Percentiles rank a stretch among this genome's conserved stretches.
Conservation (phyloP, 2,329 filamentous ascomycete species). For the Ramularia endophylla region DNA sequence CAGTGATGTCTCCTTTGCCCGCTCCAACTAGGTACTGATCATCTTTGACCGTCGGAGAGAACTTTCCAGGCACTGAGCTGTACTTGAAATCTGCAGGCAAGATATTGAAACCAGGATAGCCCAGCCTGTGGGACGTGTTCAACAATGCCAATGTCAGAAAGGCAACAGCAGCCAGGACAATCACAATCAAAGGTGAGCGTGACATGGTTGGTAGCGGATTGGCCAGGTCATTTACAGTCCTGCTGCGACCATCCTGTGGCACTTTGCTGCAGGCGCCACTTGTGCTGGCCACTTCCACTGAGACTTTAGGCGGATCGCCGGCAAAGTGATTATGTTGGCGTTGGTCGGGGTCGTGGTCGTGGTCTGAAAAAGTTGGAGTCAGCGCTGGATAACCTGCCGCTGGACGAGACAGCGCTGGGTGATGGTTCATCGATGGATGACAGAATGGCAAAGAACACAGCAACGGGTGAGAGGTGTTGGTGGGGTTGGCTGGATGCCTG, state of each 20-base stretch:
- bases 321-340: too few species aligned
- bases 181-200: slow-evolving; percentile 14
- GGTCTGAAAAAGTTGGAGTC: too few species aligned
- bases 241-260: too few species aligned
- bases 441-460: too few species aligned
- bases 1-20: slow-evolving; percentile 67
- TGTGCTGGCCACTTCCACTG: slow-evolving; percentile 40
- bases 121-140: slow-evolving; percentile 15
- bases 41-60: slow-evolving; percentile 5
- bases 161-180: slow-evolving; percentile 12
- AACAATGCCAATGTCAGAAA: slow-evolving; percentile 14
- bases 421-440: too few species aligned
- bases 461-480: too few species aligned
- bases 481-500: too few species aligned
- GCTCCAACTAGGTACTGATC: slow-evolving; percentile 57
- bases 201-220: slow-evolving; percentile 10
- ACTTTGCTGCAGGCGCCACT: too few species aligned
- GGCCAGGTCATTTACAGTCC: too few species aligned
- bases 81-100: slow-evolving; percentile 3
- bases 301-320: slow-evolving; percentile 20
- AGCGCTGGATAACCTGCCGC: too few species aligned
- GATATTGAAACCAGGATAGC: slow-evolving; percentile 11
- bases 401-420: too few species aligned
- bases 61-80: not conserved
- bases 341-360: too few species aligned